Conservation (phyloP, 441 rosid species). For the Lagerstroemia fauriei region DNA sequence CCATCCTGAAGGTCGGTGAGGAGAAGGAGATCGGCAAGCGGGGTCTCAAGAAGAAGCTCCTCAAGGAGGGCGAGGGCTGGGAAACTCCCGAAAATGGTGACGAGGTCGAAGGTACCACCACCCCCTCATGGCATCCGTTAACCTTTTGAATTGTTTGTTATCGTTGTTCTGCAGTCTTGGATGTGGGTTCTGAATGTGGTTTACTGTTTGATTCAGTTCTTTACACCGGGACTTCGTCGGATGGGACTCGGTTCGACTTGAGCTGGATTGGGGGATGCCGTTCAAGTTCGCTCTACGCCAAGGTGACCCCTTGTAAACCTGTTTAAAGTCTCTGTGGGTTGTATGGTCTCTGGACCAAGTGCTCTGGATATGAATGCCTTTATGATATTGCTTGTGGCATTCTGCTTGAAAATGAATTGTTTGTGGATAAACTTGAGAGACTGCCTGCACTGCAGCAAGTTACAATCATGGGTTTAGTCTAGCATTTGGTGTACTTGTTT, state of each 20-base stretch:
- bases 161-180: no score
- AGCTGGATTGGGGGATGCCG: slow-evolving; percentile 79
- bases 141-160: not conserved
- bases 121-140: not conserved
- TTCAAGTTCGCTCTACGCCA: slow-evolving; percentile 93
- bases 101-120: slow-evolving; percentile 61
- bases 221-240: slow-evolving; percentile 82
- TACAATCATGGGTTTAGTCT: no score
- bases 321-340: no score
- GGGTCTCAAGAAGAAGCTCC: slow-evolving; percentile 65
- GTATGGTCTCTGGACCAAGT: no score
- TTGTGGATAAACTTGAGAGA: no score
- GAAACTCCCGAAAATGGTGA: slow-evolving; percentile 68
- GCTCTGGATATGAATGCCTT: no score
- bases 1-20: slow-evolving; percentile 56
- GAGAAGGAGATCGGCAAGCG: slow-evolving; percentile 77
- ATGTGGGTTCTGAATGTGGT: not conserved
- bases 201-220: slow-evolving; percentile 52
- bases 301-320: slow-evolving; percentile 54
- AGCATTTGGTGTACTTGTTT: no score
- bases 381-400: no score
- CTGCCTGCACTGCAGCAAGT: no score
- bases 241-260: slow-evolving; percentile 85
- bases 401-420: no score
- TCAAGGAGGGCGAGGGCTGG: slow-evolving; percentile 64